A percentile compares a stretch with the other conserved stretches of the same genome.
phyloP scores from a whole-genome alignment of 345 rosid species.

The Gossypium thurberi region DNA sequence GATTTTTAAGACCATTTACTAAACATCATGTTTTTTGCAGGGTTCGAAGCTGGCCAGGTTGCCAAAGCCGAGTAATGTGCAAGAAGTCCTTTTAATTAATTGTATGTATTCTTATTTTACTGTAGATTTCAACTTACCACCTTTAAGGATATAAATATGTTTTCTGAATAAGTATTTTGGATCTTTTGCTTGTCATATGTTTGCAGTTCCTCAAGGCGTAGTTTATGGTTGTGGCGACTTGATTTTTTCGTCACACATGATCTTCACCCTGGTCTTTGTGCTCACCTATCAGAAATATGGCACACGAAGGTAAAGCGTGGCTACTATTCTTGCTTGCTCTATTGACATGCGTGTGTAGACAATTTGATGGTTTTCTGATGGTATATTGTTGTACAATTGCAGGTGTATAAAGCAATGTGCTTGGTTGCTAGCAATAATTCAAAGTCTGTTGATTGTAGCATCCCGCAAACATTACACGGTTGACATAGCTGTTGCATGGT shows the following conservation, averaged over 20 bases:
- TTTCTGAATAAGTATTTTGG: background rate
- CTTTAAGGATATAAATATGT: background rate
- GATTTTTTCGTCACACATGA: constrained; percentile 93
- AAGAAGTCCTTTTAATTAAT: constrained; percentile 67
- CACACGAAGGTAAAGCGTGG: constrained; percentile 39
- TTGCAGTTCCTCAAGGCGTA: constrained; percentile 70
- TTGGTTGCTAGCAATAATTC: constrained; percentile 64
- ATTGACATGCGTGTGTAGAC: background rate
- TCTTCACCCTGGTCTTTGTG: constrained; percentile 68
- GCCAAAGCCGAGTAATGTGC: constrained; percentile 65
- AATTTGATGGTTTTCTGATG: background rate
- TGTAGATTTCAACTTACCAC: background rate
- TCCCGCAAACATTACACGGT: constrained; percentile 30
- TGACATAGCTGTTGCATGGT: constrained; percentile 86
- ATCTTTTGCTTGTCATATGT: constrained; percentile 4
- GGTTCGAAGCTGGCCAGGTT: constrained; percentile 77
- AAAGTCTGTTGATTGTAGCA: constrained; percentile 80
- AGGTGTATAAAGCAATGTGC: constrained; percentile 68
- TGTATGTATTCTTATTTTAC: constrained; percentile 39
- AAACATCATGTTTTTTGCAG: constrained; percentile 31
- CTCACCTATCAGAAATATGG: constrained; percentile 70
- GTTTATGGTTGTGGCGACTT: constrained; percentile 82
- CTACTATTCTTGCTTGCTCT: background rate
- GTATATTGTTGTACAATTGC: constrained; percentile 16
- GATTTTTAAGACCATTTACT: background rate